These are phyloP conservation scores for Trypanosoma cruzi DNA, from an alignment of 208 protist species.

Conservation along the genomic window DNA sequence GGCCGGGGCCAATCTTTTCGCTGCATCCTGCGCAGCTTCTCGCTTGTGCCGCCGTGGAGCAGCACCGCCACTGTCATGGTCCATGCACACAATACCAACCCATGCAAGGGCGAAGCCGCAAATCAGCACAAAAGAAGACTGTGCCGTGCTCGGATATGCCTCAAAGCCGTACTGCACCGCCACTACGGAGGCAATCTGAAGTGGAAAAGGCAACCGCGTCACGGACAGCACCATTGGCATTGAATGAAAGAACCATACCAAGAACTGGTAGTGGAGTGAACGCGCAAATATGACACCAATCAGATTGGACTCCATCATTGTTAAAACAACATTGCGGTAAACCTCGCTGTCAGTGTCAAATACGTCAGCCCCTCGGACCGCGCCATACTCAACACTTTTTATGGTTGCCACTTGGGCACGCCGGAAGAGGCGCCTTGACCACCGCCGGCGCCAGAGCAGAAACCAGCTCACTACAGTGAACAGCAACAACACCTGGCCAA, in stretches of 20 bases:
- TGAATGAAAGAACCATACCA: constrained; percentile 91
- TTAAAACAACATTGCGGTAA: constrained; percentile 50
- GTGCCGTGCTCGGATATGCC: constrained; percentile 55
- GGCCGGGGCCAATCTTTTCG: no score
- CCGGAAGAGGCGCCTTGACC: constrained; percentile 37
- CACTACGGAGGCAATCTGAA: constrained; percentile 36
- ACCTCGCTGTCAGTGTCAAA: constrained; percentile 8
- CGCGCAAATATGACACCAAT: constrained; percentile 89
- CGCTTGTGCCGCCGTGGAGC: no score
- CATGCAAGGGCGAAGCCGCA: constrained; percentile 41
- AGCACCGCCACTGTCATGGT: constrained; percentile 1
- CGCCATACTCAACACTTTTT: no score
- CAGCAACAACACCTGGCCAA: constrained; percentile 49
- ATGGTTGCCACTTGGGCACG: background rate
- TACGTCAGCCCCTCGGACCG: no score
- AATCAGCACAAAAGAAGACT: constrained; percentile 47
- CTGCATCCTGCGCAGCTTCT: no score
- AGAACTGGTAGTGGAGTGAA: constrained; percentile 95
- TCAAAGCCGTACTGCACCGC: constrained; percentile 68
- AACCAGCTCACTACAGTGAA: constrained; percentile 52
- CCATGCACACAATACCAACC: constrained; percentile 46
- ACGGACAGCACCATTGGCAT: constrained; percentile 71
- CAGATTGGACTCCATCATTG: constrained; percentile 90
- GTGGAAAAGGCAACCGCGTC: constrained; percentile 37
- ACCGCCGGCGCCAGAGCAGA: constrained; percentile 54